Base-by-base conservation (phyloP, 495 filamentous ascomycete species). In the Xylaria flabelliformis region DNA sequence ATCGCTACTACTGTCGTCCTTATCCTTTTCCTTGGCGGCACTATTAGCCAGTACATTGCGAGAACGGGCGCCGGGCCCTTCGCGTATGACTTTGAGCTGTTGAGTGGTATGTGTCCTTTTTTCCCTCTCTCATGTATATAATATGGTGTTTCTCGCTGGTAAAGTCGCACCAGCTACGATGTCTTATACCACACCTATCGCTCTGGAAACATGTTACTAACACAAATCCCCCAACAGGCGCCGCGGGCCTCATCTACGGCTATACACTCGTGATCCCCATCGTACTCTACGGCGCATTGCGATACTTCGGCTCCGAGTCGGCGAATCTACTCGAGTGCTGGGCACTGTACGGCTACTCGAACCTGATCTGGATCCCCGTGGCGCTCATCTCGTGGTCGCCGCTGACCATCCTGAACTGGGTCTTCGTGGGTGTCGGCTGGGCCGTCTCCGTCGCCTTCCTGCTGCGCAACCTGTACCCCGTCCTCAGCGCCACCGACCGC, bases 1-100 rank as follows among this genome's bases (percentile, higher is more conserved):
- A 97, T 99, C 83, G 97, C 97, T 13, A 98, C 96, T 1, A 98
- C 96, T 3, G 97, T 99, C 21, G 91, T 99, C 29, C 87, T 99
- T 74, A 98, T 98, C 62, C 85, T 99, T 51, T 99, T 99, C 81
- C 79, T 99, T 71, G 94, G 94, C 7, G 96, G 95, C 24, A 98
- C 97, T 0, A 97, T 99, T 72, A 96, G 91, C 74, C 90, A 94
- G 78, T 98, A 97, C 81, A 83, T 97, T 53, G 87, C 91, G 24
- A 76, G 75, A 0, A 80, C 75, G 44, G 84, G 80, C 9, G 76
- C 75, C 55, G 78, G 74, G 17, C 74, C 76, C 61, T 89, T 88
- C 80, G 90, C 89, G 72, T 99, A 98, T 81, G 93, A 98, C 79
- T 98, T 98, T 76, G 89, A 84, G 65, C 81, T 99, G 75, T 83